phyloP scores from a whole-genome alignment of 1,284 basidiomycete genomes.

The Stereum hirsutum region DNA sequence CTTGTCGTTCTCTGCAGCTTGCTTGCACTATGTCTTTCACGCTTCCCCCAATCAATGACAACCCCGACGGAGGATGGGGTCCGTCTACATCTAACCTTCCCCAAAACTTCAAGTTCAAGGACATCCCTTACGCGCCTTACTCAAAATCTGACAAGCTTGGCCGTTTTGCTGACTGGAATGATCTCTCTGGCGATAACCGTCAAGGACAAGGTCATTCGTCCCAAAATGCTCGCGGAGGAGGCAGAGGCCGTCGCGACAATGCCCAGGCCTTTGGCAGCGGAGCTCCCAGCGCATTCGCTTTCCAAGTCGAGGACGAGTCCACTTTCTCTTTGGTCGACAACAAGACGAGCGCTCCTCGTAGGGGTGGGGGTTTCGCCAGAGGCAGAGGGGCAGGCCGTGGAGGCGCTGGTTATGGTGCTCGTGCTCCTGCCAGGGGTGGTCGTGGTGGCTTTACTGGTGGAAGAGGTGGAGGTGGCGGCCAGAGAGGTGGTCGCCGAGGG shows the following conservation, averaged over 20 bases:
- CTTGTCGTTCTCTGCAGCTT: neutral
- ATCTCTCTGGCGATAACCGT: conserved; percentile 56
- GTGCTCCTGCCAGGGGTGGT: conserved; percentile 35
- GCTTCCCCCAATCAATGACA: conserved; percentile 71
- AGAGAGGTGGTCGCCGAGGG: conserved; percentile 63
- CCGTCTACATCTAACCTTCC: conserved; percentile 70
- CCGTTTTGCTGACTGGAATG: conserved; percentile 97
- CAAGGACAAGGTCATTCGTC: conserved; percentile 43
- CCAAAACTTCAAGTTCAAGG: conserved; percentile 76
- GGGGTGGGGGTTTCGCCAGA: conserved; percentile 52
- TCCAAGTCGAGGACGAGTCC: conserved; percentile 97
- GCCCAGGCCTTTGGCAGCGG: conserved; percentile 73
- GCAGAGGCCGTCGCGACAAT: conserved; percentile 54
- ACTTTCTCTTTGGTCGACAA: conserved; percentile 97
- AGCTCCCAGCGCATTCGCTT: conserved; percentile 89
- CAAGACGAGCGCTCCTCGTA: conserved; percentile 56
- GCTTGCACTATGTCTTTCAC: conserved; percentile 59
- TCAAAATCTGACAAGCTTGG: conserved; percentile 98
- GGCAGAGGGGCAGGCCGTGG: conserved; percentile 45
- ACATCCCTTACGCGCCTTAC: conserved; percentile 95
- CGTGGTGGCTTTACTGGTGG: conserved; percentile 32
- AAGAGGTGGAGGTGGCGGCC: conserved; percentile 33
- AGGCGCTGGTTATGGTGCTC: conserved; percentile 31
- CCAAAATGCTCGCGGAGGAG: conserved; percentile 33
- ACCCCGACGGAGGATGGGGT: conserved; percentile 78